A percentile compares a stretch with the other conserved stretches of the same genome.
Conservation (phyloP, 2,329 filamentous ascomycete species). For the Davidsoniella neocaledoniae region DNA sequence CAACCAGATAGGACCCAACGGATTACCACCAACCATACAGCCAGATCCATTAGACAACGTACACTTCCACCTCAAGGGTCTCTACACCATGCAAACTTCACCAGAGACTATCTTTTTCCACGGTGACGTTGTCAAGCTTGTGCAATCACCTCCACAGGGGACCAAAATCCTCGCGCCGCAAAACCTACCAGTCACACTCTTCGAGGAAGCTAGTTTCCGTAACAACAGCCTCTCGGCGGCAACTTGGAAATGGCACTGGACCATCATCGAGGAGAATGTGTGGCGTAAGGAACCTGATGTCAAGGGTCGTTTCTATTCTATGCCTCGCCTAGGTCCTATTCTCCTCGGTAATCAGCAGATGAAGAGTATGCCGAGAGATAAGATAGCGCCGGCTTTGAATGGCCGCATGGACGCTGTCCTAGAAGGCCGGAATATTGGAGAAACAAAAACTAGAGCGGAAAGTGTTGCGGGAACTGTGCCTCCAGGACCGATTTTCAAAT, state of each 20-base stretch:
- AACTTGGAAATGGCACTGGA: slow-evolving; percentile 22
- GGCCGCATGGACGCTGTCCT: slow-evolving; percentile 27
- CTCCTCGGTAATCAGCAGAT: slow-evolving; percentile 25
- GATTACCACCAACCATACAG: background rate
- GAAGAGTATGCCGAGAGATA: slow-evolving; percentile 19
- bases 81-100: slow-evolving; percentile 7
- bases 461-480: slow-evolving; percentile 28
- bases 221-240: slow-evolving; percentile 19
- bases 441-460: slow-evolving; percentile 24
- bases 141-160: slow-evolving; percentile 15
- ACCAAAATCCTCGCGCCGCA: slow-evolving; percentile 15
- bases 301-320: slow-evolving; percentile 41
- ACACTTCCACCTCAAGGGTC: slow-evolving; percentile 8
- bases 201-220: slow-evolving; percentile 25
- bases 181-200: slow-evolving; percentile 25
- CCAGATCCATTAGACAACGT: slow-evolving; percentile 19
- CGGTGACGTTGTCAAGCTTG: slow-evolving; percentile 22
- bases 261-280: slow-evolving; percentile 28
- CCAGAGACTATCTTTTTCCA: slow-evolving; percentile 20
- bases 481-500: slow-evolving; percentile 2
- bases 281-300: slow-evolving; percentile 31
- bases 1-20: slow-evolving; percentile 20
- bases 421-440: slow-evolving; percentile 24
- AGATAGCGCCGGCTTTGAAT: slow-evolving; percentile 27
- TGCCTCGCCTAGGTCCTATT: slow-evolving; percentile 33